A percentile compares a stretch with the other conserved stretches of the same genome.
These are phyloP conservation scores for Stephania yunnanensis DNA, from an alignment of 164 flowering plant genomes.

Conservation along the genomic window DNA sequence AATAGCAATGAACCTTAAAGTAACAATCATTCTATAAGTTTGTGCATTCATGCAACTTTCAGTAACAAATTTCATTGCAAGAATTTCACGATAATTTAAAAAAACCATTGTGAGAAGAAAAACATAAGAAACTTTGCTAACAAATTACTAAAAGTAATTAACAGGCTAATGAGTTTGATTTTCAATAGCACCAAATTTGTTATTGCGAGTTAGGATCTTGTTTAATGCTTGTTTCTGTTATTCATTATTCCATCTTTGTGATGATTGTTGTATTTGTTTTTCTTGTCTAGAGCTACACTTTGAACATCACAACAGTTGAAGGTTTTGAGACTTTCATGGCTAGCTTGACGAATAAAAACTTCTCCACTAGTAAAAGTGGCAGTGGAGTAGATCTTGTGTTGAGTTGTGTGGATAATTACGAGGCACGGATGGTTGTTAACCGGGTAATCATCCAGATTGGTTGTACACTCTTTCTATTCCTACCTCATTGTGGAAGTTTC, in stretches of 20 bases:
- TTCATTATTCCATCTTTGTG: background rate
- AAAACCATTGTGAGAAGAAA: too few relatives aligned
- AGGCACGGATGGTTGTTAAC: conserved; percentile 98
- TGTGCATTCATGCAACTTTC: too few relatives aligned
- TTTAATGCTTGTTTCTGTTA: background rate
- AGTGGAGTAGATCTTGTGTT: conserved; percentile 91
- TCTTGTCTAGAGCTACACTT: conserved; percentile 82
- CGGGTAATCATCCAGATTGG: conserved; percentile 48
- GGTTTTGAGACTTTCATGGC: conserved; percentile 94
- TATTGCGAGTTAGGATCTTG: background rate
- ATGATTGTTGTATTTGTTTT: conserved; percentile 18
- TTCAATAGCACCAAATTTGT: too few relatives aligned
- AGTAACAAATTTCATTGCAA: too few relatives aligned
- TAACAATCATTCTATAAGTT: too few relatives aligned
- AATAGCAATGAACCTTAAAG: too few relatives aligned
- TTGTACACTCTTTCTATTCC: background rate
- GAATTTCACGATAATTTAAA: too few relatives aligned
- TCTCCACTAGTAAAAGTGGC: conserved; percentile 50
- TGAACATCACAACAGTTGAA: conserved; percentile 89
- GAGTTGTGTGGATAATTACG: conserved; percentile 98
- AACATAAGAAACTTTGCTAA: too few relatives aligned
- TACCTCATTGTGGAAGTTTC: background rate
- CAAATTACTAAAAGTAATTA: too few relatives aligned
- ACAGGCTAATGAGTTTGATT: too few relatives aligned
- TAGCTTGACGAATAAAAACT: conserved; percentile 59